Evolutionary conservation across 345 rosid species (phyloP), one percentile per base, ranked within the genome.

Genomic region (Citrus cavaleriei): DNA sequence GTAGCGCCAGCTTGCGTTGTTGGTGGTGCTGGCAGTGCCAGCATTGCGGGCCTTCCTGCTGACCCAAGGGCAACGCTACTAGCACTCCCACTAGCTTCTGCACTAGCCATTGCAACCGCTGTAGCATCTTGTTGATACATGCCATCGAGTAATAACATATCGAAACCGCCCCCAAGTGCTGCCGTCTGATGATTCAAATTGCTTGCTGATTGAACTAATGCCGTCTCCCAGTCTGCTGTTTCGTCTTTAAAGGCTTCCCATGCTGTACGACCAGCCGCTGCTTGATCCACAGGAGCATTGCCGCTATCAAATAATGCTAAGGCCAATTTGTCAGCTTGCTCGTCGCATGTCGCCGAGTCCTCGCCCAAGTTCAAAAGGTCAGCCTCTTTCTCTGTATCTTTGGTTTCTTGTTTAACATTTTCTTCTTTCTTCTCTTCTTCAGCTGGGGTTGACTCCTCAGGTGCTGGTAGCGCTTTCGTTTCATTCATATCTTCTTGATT

Each of bases 221-320:
- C 84, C 25, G 90, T 85, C 71, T 93, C 98, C 97, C 99, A 93
- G 73, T 91, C 92, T 2, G 85, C 83, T 1, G 86, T 64, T 30
- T 90, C 89, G 0, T 91, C 93, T 21, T 65, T 74, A 75, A 94
- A 92, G 27, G 97, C 92, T 75, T 91, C 88, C 97, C 98, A 94
- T 46, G 79, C 61, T 7, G 87, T 80, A 62, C 51, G 18, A 46
- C 51, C 18, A 0, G 51, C 51, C 4, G 83, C 70, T 2, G 77
- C 13, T 27, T 81, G 60, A 28, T 30, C 59, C 9, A 84, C 65
- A 10, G 85, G 5, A 71, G 76, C 77, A 8, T 65, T 80, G 1
- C 89, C 90, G 32, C 51, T 46, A 46, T 92, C 91, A 73, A 96
- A 95, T 82, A 93, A 84, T 46, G 92, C 95, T 76, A 91, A 70